Evolutionary conservation across 2,329 filamentous ascomycete genomes (phyloP).

Genomic region (Ceratocystis destructans): DNA sequence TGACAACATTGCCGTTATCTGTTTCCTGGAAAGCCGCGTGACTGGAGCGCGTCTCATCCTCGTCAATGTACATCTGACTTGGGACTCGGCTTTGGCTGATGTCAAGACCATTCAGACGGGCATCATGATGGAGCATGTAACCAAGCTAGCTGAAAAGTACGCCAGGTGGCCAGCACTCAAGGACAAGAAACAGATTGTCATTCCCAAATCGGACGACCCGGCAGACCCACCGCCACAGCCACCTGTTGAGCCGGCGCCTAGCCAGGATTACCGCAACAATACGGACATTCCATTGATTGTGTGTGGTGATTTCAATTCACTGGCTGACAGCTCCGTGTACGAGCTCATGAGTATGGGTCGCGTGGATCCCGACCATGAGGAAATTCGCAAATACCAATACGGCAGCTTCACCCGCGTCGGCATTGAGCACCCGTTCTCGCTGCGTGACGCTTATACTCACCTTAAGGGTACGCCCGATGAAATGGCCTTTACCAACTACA

Average conservation of each 20-base stretch:
- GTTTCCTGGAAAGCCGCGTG: conserved; percentile 80
- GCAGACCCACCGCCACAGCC: conserved; percentile 36
- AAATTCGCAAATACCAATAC: conserved; percentile 70
- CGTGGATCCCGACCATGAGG: conserved; percentile 63
- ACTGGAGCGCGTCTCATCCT: conserved; percentile 89
- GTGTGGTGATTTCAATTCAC: conserved; percentile 94
- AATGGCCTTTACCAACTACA: conserved; percentile 91
- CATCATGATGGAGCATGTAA: conserved; percentile 84
- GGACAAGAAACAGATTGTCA: conserved; percentile 55
- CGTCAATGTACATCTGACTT: conserved; percentile 86
- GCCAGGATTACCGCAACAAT: conserved; percentile 71
- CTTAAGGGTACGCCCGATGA: conserved; percentile 73
- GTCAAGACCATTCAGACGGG: conserved; percentile 95
- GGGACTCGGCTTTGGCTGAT: conserved; percentile 81
- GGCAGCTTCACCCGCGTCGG: conserved; percentile 86
- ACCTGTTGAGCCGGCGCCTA: conserved; percentile 56
- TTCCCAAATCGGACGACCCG: conserved; percentile 29
- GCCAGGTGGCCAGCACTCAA: conserved; percentile 64
- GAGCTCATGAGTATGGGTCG: conserved; percentile 73
- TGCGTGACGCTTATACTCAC: conserved; percentile 78
- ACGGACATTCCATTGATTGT: conserved; percentile 82
- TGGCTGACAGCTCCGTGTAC: conserved; percentile 74
- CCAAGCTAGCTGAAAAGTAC: conserved; percentile 74
- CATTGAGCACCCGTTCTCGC: conserved; percentile 85
- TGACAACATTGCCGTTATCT: conserved; percentile 87